A percentile compares a stretch with the other conserved stretches of the same genome.
These are phyloP conservation scores for Alloascoidea hylecoeti DNA, from an alignment of 805 yeast genomes.

Conservation along the genomic window DNA sequence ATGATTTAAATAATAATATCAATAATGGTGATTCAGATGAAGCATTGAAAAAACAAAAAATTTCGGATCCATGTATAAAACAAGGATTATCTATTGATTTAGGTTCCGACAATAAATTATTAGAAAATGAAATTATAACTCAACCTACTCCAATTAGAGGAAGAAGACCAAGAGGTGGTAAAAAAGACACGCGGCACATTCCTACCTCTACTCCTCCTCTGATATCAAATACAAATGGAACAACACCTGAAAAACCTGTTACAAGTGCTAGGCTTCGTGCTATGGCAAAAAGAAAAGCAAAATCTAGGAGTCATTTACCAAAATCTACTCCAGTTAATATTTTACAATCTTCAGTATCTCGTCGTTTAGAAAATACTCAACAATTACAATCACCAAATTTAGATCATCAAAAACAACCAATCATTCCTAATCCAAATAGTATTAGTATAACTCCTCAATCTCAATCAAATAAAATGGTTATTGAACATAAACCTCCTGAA, in stretches of 20 bases:
- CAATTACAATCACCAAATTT: slow-evolving; percentile 11
- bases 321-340: slow-evolving; percentile 45
- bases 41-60: slow-evolving; percentile 35
- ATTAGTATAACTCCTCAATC: slow-evolving; percentile 64
- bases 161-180: too few relatives aligned
- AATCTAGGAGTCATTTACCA: slow-evolving; percentile 34
- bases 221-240: background rate
- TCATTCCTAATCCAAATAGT: slow-evolving; percentile 6
- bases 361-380: slow-evolving; percentile 32
- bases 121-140: background rate
- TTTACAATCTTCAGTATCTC: slow-evolving; percentile 55
- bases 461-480: slow-evolving; percentile 69
- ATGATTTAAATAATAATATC: slow-evolving; percentile 19
- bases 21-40: slow-evolving; percentile 31
- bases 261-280: slow-evolving; percentile 59
- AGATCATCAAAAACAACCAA: slow-evolving; percentile 2
- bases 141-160: too few relatives aligned
- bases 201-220: background rate
- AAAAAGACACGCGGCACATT: too few relatives aligned
- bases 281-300: slow-evolving; percentile 86
- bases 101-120: slow-evolving; percentile 10
- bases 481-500: slow-evolving; percentile 58
- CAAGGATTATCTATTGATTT: slow-evolving; percentile 29
- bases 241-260: slow-evolving; percentile 7
- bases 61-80: slow-evolving; percentile 24